These are phyloP conservation scores for Rubia balearica DNA, from an alignment of 305 asterid genomes.

Conservation along the genomic window DNA sequence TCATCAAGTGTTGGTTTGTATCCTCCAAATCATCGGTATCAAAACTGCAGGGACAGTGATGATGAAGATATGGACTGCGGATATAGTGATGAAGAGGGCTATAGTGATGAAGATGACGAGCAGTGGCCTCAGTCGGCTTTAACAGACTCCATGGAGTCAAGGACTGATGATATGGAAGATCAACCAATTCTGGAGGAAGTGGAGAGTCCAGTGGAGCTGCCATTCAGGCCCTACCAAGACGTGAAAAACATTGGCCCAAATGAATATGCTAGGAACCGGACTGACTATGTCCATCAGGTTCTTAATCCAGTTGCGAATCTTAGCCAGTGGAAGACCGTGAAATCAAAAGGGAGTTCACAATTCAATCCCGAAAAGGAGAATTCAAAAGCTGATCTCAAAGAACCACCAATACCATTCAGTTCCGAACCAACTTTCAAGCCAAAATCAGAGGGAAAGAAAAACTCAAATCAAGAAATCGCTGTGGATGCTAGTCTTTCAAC, in stretches of 20 bases:
- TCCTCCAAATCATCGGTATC: conserved; percentile 81
- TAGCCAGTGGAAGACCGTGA: conserved; percentile 73
- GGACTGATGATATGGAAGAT: conserved; percentile 23
- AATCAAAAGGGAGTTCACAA: conserved; percentile 37
- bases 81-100: conserved; percentile 43
- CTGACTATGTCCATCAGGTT: conserved; percentile 63
- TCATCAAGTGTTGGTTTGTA: conserved; percentile 59
- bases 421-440: conserved; percentile 38
- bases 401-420: conserved; percentile 42
- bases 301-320: conserved; percentile 83
- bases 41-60: conserved; percentile 70
- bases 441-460: conserved; percentile 31
- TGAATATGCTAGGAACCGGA: conserved; percentile 50
- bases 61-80: conserved; percentile 64
- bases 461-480: conserved; percentile 41
- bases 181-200: conserved; percentile 34
- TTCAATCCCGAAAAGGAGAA: conserved; percentile 69
- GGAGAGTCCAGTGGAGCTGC: conserved; percentile 31
- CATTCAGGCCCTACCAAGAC: conserved; percentile 21
- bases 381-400: conserved; percentile 32
- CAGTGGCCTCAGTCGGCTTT: conserved; percentile 49
- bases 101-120: conserved; percentile 36
- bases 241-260: conserved; percentile 25
- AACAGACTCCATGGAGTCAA: conserved; percentile 48
- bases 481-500: conserved; percentile 88